A percentile compares a stretch with the other conserved stretches of the same genome.
phyloP scores from a whole-genome alignment of 495 filamentous ascomycete species.

The Lasiosphaeriaceae sp. region DNA sequence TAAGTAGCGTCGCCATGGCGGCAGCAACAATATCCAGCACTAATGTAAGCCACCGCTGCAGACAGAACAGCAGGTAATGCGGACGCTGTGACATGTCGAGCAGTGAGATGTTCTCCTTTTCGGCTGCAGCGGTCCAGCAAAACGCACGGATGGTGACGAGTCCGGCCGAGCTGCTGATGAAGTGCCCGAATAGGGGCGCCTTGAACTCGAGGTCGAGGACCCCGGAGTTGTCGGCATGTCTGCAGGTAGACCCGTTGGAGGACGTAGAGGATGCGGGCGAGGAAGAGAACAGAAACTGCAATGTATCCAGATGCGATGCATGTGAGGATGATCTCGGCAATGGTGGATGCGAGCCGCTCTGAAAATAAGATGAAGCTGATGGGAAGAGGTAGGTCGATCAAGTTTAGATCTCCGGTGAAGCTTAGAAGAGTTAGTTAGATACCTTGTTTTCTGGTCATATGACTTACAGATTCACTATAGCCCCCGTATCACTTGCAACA shows the following conservation, averaged over 20 bases:
- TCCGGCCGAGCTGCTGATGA: conserved; percentile 40
- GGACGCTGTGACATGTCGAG: conserved; percentile 50
- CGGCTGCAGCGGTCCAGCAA: conserved; percentile 36
- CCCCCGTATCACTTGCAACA: too few species aligned
- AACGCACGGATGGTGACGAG: conserved; percentile 46
- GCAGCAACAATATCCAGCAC: conserved; percentile 44
- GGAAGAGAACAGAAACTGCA: conserved; percentile 25
- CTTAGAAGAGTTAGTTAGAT: too few species aligned
- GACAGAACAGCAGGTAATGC: conserved; percentile 41
- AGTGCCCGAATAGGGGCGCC: conserved; percentile 32
- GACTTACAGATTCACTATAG: too few species aligned
- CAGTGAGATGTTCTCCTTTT: conserved; percentile 40
- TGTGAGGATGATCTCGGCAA: conserved; percentile 23
- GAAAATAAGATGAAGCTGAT: too few species aligned
- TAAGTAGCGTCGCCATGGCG: conserved; percentile 33
- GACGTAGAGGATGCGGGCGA: conserved; percentile 36
- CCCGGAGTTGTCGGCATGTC: conserved; percentile 54
- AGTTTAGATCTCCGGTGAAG: too few species aligned
- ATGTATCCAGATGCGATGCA: conserved; percentile 26
- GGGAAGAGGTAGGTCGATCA: too few species aligned
- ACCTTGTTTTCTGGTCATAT: too few species aligned
- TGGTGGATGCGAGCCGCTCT: too few species aligned
- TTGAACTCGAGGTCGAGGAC: conserved; percentile 50
- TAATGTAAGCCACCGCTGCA: conserved; percentile 49
- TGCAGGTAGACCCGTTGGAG: conserved; percentile 55